Evolutionary conservation across 495 filamentous ascomycete genomes (phyloP), one percentile per base, ranked within the genome.

Genomic region (Aspergillus heteromorphus): DNA sequence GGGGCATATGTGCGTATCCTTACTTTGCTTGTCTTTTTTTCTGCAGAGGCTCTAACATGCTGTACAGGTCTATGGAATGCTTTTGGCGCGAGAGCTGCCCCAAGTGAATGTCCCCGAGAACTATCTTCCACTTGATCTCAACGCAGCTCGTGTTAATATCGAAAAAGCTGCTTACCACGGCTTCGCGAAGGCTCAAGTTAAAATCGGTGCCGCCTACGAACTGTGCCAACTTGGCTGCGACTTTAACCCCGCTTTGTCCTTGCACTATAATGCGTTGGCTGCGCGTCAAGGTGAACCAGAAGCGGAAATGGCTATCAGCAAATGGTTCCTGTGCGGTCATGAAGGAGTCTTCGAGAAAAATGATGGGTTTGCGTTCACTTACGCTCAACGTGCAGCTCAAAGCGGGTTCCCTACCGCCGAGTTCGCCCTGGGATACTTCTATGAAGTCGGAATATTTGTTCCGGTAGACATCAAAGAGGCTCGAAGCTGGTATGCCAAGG

Each of bases 301-400:
- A 63, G 93, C 92, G 0, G 89, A 96, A 49, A 91, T 98, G 81
- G 90, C 91, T 20, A 92, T 98, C 55, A 97, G 92, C 65, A 95
- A 97, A 70, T 98, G 93, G 93, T 97, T 97, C 70, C 77, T 98
- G 21, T 97, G 93, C 63, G 93, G 93, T 7, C 89, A 91, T 58
- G 92, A 97, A 65, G 83, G 83, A 20, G 77, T 91, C 6, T 97
- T 98, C 65, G 82, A 88, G 38, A 97, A 97, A 77, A 97, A 96
- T 63, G 95, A 98, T 69, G 86, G 88, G 58, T 74, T 97, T 9
- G 95, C 93, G 5, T 98, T 88, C 66, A 86, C 80, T 21, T 97
- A 96, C 65, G 95, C 95, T 20, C 83, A 91, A 51, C 81, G 91
- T 42, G 93, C 93, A 4, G 92, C 93, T 25, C 73, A 81, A 49